Evolutionary conservation across 306 rosid genomes (phyloP).

Genomic region (Vachellia collinsii): DNA sequence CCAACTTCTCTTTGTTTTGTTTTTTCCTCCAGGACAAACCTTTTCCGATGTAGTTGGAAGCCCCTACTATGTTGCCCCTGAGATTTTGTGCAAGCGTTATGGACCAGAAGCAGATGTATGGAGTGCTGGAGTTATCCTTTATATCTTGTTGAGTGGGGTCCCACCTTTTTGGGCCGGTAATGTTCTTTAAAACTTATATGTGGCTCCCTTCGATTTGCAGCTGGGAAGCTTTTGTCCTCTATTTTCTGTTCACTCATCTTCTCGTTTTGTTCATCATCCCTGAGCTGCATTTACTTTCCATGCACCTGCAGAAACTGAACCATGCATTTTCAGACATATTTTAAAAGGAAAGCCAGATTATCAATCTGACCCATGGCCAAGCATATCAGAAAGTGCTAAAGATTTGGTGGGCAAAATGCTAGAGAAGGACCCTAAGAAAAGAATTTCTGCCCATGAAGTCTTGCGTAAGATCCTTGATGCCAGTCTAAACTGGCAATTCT

Average conservation of each 20-base stretch:
- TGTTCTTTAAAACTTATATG: constrained; percentile 30
- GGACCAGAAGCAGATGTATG: constrained; percentile 91
- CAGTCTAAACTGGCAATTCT: constrained; percentile 23
- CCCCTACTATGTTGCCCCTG: constrained; percentile 91
- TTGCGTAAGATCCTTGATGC: constrained; percentile 65
- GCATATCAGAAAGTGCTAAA: constrained; percentile 77
- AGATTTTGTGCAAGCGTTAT: constrained; percentile 72
- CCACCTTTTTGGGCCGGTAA: constrained; percentile 98
- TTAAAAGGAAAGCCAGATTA: constrained; percentile 72
- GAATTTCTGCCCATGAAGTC: constrained; percentile 88
- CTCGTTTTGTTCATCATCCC: constrained; percentile 11
- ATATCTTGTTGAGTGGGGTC: constrained; percentile 85
- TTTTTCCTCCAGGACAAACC: constrained; percentile 60
- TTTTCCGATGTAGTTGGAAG: constrained; percentile 85
- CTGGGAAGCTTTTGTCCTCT: constrained; percentile 24
- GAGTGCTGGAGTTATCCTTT: constrained; percentile 95
- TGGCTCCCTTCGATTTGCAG: constrained; percentile 4
- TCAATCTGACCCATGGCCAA: constrained; percentile 87
- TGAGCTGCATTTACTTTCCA: constrained; percentile 28
- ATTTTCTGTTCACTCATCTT: constrained; percentile 8
- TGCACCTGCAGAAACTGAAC: constrained; percentile 66
- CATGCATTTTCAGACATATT: constrained; percentile 88
- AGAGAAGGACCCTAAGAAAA: constrained; percentile 69
- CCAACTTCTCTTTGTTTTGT: constrained; percentile 27
- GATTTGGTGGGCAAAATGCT: constrained; percentile 76